These are phyloP conservation scores for Chlorella sp. DNA, from an alignment of 139 green algal species.

Conservation along the genomic window DNA sequence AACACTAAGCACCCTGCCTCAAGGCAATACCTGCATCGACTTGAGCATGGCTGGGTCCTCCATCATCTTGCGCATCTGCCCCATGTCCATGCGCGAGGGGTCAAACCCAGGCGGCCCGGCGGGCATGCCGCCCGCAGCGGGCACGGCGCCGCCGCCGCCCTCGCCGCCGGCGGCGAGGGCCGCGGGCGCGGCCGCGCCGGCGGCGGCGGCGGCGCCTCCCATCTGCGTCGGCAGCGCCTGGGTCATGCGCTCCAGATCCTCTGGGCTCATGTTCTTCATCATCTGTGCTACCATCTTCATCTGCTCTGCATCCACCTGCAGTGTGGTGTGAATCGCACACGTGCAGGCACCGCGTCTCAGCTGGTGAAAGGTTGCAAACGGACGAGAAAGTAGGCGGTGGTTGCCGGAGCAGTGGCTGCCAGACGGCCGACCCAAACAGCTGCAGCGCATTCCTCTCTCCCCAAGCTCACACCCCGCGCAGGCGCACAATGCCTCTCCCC, in stretches of 20 bases:
- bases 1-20: neutral
- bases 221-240: conserved; percentile 28
- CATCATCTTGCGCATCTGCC: conserved; percentile 32
- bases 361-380: no score
- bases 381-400: neutral
- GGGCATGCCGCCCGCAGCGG: neutral
- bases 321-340: neutral
- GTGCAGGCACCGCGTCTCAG: neutral
- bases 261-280: conserved; percentile 40
- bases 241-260: conserved; percentile 40
- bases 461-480: no score
- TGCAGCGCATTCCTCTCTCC: neutral
- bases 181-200: neutral
- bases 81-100: conserved; percentile 9
- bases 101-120: conserved; percentile 15
- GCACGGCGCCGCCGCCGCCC: no score
- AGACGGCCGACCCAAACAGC: no score
- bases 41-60: conserved; percentile 38
- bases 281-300: conserved; percentile 44
- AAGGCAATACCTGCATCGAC: conserved; percentile 19
- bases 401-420: no score
- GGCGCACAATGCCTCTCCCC: neutral
- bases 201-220: neutral
- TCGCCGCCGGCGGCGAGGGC: neutral
- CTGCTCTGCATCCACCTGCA: conserved; percentile 26